These are phyloP conservation scores for Colletotrichum falcatum DNA, from an alignment of 2,329 filamentous ascomycete genomes.

Conservation along the genomic window DNA sequence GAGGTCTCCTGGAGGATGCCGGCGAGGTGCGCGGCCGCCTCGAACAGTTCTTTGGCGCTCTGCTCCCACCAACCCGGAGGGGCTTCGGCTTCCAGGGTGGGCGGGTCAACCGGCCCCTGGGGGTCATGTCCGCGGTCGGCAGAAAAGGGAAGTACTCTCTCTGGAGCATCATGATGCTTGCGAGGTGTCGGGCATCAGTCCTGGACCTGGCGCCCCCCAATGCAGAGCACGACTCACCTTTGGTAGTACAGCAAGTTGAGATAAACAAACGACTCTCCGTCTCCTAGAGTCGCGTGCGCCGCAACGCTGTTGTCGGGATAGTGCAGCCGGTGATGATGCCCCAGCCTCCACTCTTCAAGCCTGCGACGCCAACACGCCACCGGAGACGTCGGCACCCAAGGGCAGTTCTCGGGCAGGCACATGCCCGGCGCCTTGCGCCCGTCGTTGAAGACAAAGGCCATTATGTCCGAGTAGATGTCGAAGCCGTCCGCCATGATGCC, in stretches of 20 bases:
- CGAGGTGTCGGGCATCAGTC: rapidly evolving
- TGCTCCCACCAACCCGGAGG: constrained; percentile 56
- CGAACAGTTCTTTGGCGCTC: constrained; percentile 52
- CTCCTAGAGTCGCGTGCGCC: constrained; percentile 53
- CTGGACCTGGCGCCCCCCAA: background rate
- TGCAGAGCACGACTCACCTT: constrained; percentile 47
- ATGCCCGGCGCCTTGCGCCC: constrained; percentile 55
- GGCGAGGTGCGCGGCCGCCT: constrained; percentile 51
- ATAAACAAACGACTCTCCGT: constrained; percentile 56
- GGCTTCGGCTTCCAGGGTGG: constrained; percentile 52
- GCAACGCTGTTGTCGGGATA: constrained; percentile 54
- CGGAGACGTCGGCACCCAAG: constrained; percentile 52
- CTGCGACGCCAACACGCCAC: constrained; percentile 50
- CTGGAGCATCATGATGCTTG: constrained; percentile 55
- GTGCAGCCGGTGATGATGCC: constrained; percentile 51
- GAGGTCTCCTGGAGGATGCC: constrained; percentile 52
- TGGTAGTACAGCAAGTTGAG: constrained; percentile 58
- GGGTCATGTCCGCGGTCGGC: constrained; percentile 50
- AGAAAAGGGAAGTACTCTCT: constrained; percentile 60
- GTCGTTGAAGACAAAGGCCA: constrained; percentile 57
- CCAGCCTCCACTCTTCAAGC: constrained; percentile 51
- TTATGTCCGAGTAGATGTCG: constrained; percentile 57
- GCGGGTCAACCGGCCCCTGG: constrained; percentile 54
- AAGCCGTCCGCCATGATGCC: constrained; percentile 57
- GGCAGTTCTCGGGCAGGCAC: constrained; percentile 53